A percentile compares a stretch with the other conserved stretches of the same genome.
Evolutionary conservation across 129 eudicot genomes (phyloP).

Genomic region (Dittrichia graveolens): DNA sequence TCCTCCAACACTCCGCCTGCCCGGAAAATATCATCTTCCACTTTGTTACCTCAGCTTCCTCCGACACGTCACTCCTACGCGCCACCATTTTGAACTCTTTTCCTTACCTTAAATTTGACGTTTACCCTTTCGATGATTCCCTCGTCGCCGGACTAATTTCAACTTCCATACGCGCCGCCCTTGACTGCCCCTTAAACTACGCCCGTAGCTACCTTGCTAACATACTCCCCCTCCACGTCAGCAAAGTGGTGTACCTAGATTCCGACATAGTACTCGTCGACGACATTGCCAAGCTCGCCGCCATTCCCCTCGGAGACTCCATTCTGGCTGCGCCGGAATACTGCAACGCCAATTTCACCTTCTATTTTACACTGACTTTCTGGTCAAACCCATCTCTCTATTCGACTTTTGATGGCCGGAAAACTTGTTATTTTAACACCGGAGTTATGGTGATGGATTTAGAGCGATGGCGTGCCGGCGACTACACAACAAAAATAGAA

Average conservation of each 20-base stretch:
- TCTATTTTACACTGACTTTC: conserved; percentile 46
- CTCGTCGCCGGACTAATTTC: conserved; percentile 40
- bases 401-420: conserved; percentile 31
- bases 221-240: conserved; percentile 37
- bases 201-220: conserved; percentile 48
- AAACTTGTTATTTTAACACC: conserved; percentile 62
- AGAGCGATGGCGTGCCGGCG: conserved; percentile 47
- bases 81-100: conserved; percentile 40
- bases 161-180: conserved; percentile 46
- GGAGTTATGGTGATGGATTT: conserved; percentile 69
- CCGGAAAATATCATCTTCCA: conserved; percentile 56
- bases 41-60: conserved; percentile 47
- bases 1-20: conserved; percentile 63
- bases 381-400: conserved; percentile 44
- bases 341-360: conserved; percentile 44
- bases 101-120: conserved; percentile 37
- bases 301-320: conserved; percentile 37
- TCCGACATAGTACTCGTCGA: conserved; percentile 53
- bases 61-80: conserved; percentile 30
- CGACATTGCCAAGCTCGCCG: conserved; percentile 43
- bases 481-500: conserved; percentile 47
- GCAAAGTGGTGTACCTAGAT: conserved; percentile 43
- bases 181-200: conserved; percentile 42
- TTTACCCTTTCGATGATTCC: conserved; percentile 33
- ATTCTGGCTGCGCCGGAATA: conserved; percentile 47